Conservation (phyloP, 2,329 filamentous ascomycete species). For the Xylaria sp. region DNA sequence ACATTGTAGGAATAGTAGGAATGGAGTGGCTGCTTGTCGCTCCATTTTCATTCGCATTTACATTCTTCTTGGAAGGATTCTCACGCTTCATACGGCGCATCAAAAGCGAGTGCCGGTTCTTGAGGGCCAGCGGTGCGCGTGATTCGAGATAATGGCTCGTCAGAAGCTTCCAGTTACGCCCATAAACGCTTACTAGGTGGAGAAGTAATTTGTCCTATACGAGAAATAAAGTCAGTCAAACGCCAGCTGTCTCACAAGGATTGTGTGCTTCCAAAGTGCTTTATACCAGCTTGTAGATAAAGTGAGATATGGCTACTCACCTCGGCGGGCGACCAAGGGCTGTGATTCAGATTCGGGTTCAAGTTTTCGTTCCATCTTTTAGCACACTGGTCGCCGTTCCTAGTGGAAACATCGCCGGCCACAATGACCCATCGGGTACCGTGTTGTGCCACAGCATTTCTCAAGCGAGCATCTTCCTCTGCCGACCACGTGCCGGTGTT, state of each 20-base stretch:
- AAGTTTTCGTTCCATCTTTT: constrained; percentile 2
- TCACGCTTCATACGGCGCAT: not conserved
- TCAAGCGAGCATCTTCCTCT: not conserved
- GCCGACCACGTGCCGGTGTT: constrained; percentile 2
- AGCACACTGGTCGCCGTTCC: constrained; percentile 1
- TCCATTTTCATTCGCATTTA: not conserved
- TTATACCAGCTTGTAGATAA: not conserved
- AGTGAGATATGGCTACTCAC: not conserved
- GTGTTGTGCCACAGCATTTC: not conserved
- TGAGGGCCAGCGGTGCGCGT: not conserved
- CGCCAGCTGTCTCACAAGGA: not conserved
- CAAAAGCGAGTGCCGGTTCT: constrained; percentile 1
- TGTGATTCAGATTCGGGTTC: not conserved
- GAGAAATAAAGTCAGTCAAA: not conserved
- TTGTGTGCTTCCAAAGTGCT: not conserved
- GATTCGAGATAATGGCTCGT: not conserved
- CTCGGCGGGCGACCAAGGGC: constrained; percentile 1
- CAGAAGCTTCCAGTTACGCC: not conserved
- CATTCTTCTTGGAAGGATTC: not conserved
- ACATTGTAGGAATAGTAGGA: not conserved
- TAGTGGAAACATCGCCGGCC: not conserved
- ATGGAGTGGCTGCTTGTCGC: not conserved
- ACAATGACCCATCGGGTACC: constrained; percentile 1
- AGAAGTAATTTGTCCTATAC: not conserved
- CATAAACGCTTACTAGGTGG: constrained; percentile 3